Percentiles rank a stretch among this genome's conserved stretches.
Evolutionary conservation across 495 filamentous ascomycete genomes (phyloP).

Genomic region (Daldinia bambusicola): DNA sequence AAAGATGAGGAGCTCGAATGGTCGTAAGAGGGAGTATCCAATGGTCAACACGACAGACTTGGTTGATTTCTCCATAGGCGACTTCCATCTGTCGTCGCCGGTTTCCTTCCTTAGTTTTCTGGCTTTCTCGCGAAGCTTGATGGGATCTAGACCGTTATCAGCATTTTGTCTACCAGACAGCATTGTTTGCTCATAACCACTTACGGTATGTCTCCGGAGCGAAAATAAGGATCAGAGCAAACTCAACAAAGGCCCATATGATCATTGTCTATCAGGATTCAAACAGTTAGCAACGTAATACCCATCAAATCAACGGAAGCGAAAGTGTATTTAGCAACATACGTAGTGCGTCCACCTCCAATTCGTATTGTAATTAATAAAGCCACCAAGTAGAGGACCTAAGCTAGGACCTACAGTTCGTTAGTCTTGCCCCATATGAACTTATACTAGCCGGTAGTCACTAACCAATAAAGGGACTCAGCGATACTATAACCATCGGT

Average conservation of each 20-base stretch:
- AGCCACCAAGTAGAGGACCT: conserved; percentile 67
- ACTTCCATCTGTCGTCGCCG: conserved; percentile 77
- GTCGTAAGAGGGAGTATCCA: conserved; percentile 74
- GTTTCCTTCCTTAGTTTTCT: conserved; percentile 75
- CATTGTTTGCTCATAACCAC: conserved; percentile 21
- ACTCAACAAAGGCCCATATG: conserved; percentile 77
- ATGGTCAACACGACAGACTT: conserved; percentile 79
- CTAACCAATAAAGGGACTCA: conserved; percentile 80
- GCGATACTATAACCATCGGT: conserved; percentile 73
- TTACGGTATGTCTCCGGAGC: conserved; percentile 92
- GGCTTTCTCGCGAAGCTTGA: conserved; percentile 81
- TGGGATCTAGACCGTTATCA: conserved; percentile 54
- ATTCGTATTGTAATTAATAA: conserved; percentile 76
- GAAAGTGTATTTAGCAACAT: conserved; percentile 4
- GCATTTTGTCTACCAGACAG: neutral
- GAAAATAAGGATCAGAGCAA: conserved; percentile 71
- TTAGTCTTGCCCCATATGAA: conserved; percentile 47
- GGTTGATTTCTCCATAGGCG: conserved; percentile 80
- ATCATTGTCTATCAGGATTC: conserved; percentile 59
- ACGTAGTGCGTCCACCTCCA: conserved; percentile 96
- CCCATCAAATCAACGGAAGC: neutral
- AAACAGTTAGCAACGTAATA: conserved; percentile 7
- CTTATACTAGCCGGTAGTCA: conserved; percentile 44
- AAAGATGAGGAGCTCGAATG: conserved; percentile 81
- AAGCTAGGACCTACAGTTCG: conserved; percentile 46